Conservation (phyloP, 2,329 filamentous ascomycete species). For the Pestalotiopsis sp. region DNA sequence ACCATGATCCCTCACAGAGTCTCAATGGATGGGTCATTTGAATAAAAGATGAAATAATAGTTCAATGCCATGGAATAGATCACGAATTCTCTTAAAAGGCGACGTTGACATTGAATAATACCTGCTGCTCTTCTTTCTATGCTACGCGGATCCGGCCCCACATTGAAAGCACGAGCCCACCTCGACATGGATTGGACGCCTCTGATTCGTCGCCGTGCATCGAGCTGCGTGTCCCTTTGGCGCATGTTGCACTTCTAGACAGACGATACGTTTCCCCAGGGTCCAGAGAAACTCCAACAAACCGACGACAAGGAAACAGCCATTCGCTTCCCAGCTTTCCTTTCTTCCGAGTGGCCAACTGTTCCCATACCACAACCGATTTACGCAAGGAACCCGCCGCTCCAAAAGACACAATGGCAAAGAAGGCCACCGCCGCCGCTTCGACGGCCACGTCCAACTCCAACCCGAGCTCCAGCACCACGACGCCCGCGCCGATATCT, state of each 20-base stretch:
- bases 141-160: conserved; percentile 1
- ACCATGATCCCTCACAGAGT: not conserved
- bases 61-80: not conserved
- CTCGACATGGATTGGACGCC: not conserved
- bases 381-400: not conserved
- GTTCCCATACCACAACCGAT: not conserved
- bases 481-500: conserved; percentile 20
- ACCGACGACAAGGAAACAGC: not conserved
- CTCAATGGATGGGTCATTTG: not conserved
- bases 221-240: conserved; percentile 15
- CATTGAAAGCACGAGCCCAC: conserved; percentile 9
- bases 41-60: not conserved
- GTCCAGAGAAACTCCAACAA: conserved; percentile 20
- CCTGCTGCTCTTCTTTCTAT: not conserved
- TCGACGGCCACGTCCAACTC: not conserved
- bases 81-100: not conserved
- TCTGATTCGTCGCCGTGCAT: conserved; percentile 8
- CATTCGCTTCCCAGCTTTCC: not conserved
- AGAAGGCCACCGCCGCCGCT: conserved; percentile 5
- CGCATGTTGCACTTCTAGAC: conserved; percentile 5
- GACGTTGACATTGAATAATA: not conserved
- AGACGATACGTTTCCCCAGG: conserved; percentile 1
- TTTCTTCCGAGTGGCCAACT: not conserved
- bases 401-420: conserved; percentile 1
- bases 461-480: conserved; percentile 18